phyloP scores from a whole-genome alignment of 306 rosid species.

The Carpinus fangiana region DNA sequence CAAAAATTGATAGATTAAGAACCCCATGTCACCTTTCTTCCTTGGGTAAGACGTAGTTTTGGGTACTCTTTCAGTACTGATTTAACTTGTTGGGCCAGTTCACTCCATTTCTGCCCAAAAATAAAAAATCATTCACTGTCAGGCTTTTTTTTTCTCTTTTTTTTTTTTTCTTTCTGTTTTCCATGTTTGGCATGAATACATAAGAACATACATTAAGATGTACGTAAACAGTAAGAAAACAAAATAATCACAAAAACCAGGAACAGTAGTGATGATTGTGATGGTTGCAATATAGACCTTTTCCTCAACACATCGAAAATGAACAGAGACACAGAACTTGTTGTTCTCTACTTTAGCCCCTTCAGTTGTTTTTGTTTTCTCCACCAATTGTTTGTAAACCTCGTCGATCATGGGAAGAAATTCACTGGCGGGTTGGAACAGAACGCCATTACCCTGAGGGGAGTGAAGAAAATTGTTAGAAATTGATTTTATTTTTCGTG shows the following conservation, averaged over 20 bases:
- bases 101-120: conserved; percentile 69
- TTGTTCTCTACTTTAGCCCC: conserved; percentile 89
- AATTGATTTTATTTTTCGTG: too few relatives aligned
- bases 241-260: background rate
- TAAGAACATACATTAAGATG: background rate
- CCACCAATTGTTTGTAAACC: conserved; percentile 60
- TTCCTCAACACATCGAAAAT: conserved; percentile 92
- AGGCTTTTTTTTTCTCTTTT: background rate
- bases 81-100: conserved; percentile 72
- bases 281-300: conserved; percentile 46
- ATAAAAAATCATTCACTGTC: background rate
- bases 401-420: conserved; percentile 89
- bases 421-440: conserved; percentile 85
- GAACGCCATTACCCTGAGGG: conserved; percentile 58
- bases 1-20: conserved; percentile 13
- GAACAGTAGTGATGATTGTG: background rate
- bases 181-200: background rate
- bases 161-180: background rate
- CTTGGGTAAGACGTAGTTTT: conserved; percentile 76
- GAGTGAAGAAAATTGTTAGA: background rate
- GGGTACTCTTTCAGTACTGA: conserved; percentile 83
- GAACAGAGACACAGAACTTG: conserved; percentile 84
- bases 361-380: conserved; percentile 66
- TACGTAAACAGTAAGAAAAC: background rate
- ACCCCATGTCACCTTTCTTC: conserved; percentile 67